Base-by-base conservation (phyloP, 2,329 filamentous ascomycete species). In the Pseudogymnoascus sp. region DNA sequence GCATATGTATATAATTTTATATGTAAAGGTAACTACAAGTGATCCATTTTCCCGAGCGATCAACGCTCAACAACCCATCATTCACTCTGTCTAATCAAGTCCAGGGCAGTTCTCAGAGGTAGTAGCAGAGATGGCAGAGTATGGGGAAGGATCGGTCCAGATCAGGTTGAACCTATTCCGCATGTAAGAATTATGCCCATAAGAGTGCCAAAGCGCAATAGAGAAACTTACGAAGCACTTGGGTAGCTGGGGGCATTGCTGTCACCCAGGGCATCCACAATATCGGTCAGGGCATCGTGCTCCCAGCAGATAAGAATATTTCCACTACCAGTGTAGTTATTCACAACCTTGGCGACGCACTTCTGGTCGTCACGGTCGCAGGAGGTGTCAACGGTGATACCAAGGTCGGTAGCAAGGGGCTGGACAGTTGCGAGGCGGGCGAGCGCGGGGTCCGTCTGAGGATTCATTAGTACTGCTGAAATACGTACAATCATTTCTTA, bases 271-370 rank as follows among this genome's bases (percentile, higher is more conserved):
- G 75, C 73, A 65, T 81, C 67, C 1, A 77, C 80, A 66, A 87
- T 81, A 64, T 83, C 76, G 35, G 75, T 78, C 58, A 87, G 70
- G 16, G 75, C 73, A 60, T 78, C 75, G 69, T 87, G 84, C 67
- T 86, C 80, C 84, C 84, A 87, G 74, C 83, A 80, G 31, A 87
- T 81, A 49, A 88, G 71, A 55, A 88, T 81, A 66, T 87, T 87
- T 1, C 82, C 82, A 0, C 70, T 63, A 0, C 81, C 80, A 0
- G 68, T 62, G 64, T 83, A 85, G 5, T 67, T 66, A 1, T 81
- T 67, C 1, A 87, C 78, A 0, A 75, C 75, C 4, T 83, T 71
- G 21, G 75, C 75, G 16, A 87, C 84, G 63, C 84, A 86, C 5
- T 78, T 72, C 5, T 75, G 66, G 65, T 87, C 81, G 64, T 84